Conservation (phyloP, 129 eudicot genomes). For the Saussurea involucrata region DNA sequence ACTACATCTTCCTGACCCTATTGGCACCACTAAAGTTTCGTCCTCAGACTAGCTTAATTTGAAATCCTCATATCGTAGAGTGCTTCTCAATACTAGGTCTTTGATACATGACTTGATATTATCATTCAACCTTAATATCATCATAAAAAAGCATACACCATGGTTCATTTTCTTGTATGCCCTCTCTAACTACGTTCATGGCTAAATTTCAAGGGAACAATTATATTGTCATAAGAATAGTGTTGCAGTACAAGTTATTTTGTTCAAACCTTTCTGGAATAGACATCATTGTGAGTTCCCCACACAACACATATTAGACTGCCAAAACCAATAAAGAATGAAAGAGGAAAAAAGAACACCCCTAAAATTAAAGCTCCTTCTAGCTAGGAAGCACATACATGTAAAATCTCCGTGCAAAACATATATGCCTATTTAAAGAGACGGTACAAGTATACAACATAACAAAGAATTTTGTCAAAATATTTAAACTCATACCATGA, state of each 20-base stretch:
- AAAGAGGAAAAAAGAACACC: neutral
- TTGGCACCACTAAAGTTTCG: neutral
- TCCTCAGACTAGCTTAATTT: neutral
- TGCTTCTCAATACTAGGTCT: neutral
- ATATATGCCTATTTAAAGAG: neutral
- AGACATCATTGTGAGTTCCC: neutral
- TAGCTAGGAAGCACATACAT: neutral
- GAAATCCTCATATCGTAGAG: neutral
- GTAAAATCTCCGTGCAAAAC: neutral
- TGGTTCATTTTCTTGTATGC: neutral
- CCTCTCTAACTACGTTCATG: neutral
- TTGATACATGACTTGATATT: neutral
- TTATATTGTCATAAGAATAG: neutral
- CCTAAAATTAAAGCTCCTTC: neutral
- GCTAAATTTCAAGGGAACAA: neutral
- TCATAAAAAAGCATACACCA: neutral
- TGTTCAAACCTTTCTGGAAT: neutral
- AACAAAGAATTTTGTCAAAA: neutral
- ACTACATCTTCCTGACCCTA: neutral
- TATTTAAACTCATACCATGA: constrained; percentile 14
- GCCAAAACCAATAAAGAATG: neutral
- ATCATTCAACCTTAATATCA: neutral
- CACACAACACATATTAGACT: neutral
- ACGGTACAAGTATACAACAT: neutral
- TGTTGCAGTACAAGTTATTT: neutral